These are phyloP conservation scores for Didymella exigua DNA, from an alignment of 2,329 filamentous ascomycete genomes.

Conservation along the genomic window DNA sequence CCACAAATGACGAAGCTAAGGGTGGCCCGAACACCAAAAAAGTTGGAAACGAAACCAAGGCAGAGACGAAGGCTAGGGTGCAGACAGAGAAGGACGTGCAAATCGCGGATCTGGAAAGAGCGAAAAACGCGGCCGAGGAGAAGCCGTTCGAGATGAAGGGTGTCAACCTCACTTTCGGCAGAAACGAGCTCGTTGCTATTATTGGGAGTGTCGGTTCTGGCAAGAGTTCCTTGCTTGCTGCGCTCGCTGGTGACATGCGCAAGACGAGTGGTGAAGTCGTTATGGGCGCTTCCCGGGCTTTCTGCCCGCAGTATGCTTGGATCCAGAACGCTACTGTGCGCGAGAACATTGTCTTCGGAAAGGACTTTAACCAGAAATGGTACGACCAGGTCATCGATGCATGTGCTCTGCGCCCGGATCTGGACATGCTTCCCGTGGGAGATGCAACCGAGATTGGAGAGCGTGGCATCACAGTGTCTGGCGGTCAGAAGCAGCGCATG, in stretches of 20 bases:
- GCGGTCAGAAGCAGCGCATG: slow-evolving; percentile 91
- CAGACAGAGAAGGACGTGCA: slow-evolving; percentile 29
- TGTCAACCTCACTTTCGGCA: slow-evolving; percentile 69
- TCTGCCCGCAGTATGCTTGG: slow-evolving; percentile 97
- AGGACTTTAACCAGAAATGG: slow-evolving; percentile 73
- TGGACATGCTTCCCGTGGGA: slow-evolving; percentile 90
- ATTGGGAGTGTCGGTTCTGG: slow-evolving; percentile 89
- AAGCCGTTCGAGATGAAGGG: slow-evolving; percentile 76
- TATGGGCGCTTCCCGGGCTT: slow-evolving; percentile 80
- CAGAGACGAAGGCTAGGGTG: slow-evolving; percentile 35
- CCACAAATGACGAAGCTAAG: slow-evolving; percentile 57
- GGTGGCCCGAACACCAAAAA: slow-evolving; percentile 47
- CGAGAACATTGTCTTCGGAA: slow-evolving; percentile 91
- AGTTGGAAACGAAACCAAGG: slow-evolving; percentile 56
- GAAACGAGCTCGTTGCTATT: slow-evolving; percentile 80
- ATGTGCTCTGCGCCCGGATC: slow-evolving; percentile 81
- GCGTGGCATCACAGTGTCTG: slow-evolving; percentile 91
- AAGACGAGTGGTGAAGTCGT: slow-evolving; percentile 75
- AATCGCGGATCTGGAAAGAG: slow-evolving; percentile 51
- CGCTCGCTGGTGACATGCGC: slow-evolving; percentile 92
- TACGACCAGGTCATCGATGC: slow-evolving; percentile 83
- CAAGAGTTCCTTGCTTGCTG: slow-evolving; percentile 87
- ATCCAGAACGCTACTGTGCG: slow-evolving; percentile 89
- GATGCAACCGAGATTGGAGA: slow-evolving; percentile 94
- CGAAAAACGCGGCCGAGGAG: slow-evolving; percentile 49